phyloP scores from a whole-genome alignment of 495 filamentous ascomycete species.

The Aspergillus egyptiacus region DNA sequence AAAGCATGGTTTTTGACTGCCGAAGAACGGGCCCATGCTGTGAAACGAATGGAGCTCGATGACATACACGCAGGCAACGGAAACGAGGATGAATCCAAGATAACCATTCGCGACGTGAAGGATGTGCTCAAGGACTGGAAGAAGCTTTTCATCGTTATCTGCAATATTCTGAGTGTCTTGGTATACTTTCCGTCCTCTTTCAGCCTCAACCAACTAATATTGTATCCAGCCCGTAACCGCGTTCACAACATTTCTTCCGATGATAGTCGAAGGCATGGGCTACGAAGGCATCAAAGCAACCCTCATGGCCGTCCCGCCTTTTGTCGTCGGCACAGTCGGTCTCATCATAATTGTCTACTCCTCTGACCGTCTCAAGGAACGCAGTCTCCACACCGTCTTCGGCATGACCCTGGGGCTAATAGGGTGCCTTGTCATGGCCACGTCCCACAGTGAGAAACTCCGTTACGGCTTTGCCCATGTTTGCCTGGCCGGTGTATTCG shows the following conservation, averaged over 20 bases:
- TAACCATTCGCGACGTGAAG: background rate
- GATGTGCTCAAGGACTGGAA: slow-evolving; percentile 4
- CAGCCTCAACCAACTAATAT: too few species aligned
- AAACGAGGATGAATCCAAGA: background rate
- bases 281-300: slow-evolving; percentile 3
- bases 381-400: slow-evolving; percentile 6
- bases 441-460: background rate
- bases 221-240: slow-evolving; percentile 1
- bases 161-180: slow-evolving; percentile 5
- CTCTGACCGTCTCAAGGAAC: slow-evolving; percentile 2
- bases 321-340: slow-evolving; percentile 2
- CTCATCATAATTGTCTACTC: slow-evolving; percentile 2
- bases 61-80: background rate
- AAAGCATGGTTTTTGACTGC: background rate
- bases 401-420: slow-evolving; percentile 1
- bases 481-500: slow-evolving; percentile 3
- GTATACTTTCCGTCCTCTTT: background rate
- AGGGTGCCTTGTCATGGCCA: slow-evolving; percentile 3
- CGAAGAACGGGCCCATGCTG: background rate
- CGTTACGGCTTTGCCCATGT: slow-evolving; percentile 6
- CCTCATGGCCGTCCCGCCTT: slow-evolving; percentile 2
- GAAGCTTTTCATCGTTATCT: slow-evolving; percentile 2
- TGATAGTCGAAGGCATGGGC: slow-evolving; percentile 5
- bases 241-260: slow-evolving; percentile 2
- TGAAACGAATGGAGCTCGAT: background rate